Evolutionary conservation across 306 rosid genomes (phyloP).

Genomic region (Dryas octopetala): DNA sequence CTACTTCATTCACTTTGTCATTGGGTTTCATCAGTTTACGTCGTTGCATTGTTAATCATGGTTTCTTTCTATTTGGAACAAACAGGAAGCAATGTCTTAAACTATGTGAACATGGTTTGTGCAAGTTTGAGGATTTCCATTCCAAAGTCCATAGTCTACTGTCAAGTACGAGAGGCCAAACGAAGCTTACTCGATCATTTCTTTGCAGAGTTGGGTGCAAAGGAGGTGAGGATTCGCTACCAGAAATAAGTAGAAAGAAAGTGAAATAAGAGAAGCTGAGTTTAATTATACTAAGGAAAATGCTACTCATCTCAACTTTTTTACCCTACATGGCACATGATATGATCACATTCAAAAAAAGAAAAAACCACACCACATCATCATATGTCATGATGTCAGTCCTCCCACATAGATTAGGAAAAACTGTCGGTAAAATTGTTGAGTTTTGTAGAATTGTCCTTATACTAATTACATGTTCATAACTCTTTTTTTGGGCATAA

Average conservation of each 20-base stretch:
- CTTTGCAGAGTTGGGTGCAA: conserved; percentile 40
- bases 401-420: no score
- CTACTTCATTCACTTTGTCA: not conserved
- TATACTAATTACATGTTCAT: no score
- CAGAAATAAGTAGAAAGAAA: not conserved
- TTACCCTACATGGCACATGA: no score
- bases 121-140: conserved; percentile 34
- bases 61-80: conserved; percentile 4
- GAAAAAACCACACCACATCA: no score
- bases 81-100: conserved; percentile 41
- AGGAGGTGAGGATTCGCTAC: conserved; percentile 26
- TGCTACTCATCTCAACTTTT: no score
- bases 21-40: not conserved
- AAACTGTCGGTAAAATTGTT: no score
- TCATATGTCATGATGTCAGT: no score
- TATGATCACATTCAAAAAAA: no score
- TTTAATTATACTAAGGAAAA: not conserved
- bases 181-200: conserved; percentile 47
- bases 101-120: conserved; percentile 46
- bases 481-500: no score
- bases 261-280: not conserved
- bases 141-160: conserved; percentile 43
- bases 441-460: no score
- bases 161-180: conserved; percentile 54
- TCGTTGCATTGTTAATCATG: not conserved